Conservation (phyloP, 306 rosid species). For the Trichosanthes truncata region DNA sequence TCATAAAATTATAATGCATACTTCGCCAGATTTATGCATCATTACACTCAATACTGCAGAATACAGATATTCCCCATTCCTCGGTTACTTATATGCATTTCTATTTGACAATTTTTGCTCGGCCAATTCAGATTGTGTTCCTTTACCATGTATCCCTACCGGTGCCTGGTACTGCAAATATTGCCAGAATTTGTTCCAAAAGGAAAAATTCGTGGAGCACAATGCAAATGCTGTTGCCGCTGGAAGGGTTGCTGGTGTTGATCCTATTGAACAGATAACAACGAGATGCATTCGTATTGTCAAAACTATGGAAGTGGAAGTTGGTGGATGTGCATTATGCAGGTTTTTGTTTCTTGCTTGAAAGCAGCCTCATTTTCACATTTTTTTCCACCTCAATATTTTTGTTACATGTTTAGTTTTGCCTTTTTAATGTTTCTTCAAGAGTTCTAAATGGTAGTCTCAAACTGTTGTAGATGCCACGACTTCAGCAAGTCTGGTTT, state of each 20-base stretch:
- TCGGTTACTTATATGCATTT: neutral
- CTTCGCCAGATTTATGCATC: neutral
- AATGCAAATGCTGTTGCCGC: slow-evolving; percentile 69
- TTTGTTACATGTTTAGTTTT: neutral
- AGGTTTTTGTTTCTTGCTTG: slow-evolving; percentile 29
- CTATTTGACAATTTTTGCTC: neutral
- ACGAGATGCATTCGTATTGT: slow-evolving; percentile 78
- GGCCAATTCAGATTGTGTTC: slow-evolving; percentile 60
- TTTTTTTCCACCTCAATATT: neutral
- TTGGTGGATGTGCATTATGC: slow-evolving; percentile 71
- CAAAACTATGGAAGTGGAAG: slow-evolving; percentile 41
- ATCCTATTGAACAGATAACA: slow-evolving; percentile 58
- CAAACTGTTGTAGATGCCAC: slow-evolving; percentile 30
- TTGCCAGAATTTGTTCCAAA: slow-evolving; percentile 54
- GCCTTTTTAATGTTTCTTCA: neutral
- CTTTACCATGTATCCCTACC: slow-evolving; percentile 44
- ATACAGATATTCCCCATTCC: neutral
- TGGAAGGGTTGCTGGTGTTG: slow-evolving; percentile 59
- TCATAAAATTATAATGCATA: neutral
- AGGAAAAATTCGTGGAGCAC: slow-evolving; percentile 48
- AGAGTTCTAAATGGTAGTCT: neutral
- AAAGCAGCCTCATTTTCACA: neutral
- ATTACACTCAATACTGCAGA: neutral
- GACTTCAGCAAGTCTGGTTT: slow-evolving; percentile 44
- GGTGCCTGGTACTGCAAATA: slow-evolving; percentile 86